phyloP scores from a whole-genome alignment of 2,329 filamentous ascomycete genomes.

The Aspergillus sp. region DNA sequence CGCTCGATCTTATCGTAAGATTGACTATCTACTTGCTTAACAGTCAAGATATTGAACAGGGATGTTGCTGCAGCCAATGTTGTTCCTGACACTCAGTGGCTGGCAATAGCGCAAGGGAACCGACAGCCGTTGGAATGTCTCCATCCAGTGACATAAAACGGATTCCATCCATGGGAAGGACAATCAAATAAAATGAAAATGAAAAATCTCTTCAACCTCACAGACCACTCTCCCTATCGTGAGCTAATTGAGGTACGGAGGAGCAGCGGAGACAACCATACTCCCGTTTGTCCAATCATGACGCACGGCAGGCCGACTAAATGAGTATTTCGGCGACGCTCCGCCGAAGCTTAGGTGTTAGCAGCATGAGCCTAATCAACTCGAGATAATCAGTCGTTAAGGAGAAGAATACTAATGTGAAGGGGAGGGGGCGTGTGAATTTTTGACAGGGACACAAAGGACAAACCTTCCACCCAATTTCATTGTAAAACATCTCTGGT shows the following conservation, averaged over 20 bases:
- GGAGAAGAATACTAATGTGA: background rate
- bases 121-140: background rate
- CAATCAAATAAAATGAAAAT: background rate
- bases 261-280: slow-evolving; percentile 7
- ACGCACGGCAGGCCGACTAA: background rate
- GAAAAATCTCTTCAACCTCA: background rate
- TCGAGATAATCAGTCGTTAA: background rate
- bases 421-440: background rate
- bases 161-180: background rate
- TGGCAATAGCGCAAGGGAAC: background rate
- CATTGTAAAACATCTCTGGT: background rate
- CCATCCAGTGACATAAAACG: background rate
- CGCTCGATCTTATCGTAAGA: background rate
- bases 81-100: background rate
- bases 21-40: background rate
- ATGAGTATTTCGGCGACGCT: background rate
- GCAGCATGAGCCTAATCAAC: slow-evolving; percentile 7
- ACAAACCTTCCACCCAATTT: background rate
- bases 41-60: background rate
- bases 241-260: background rate
- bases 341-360: slow-evolving; percentile 9
- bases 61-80: background rate
- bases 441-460: background rate
- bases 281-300: background rate
- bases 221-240: background rate